These are phyloP conservation scores for Rhodosporidiobolus odoratus DNA, from an alignment of 768 basidiomycete genomes.

Conservation along the genomic window DNA sequence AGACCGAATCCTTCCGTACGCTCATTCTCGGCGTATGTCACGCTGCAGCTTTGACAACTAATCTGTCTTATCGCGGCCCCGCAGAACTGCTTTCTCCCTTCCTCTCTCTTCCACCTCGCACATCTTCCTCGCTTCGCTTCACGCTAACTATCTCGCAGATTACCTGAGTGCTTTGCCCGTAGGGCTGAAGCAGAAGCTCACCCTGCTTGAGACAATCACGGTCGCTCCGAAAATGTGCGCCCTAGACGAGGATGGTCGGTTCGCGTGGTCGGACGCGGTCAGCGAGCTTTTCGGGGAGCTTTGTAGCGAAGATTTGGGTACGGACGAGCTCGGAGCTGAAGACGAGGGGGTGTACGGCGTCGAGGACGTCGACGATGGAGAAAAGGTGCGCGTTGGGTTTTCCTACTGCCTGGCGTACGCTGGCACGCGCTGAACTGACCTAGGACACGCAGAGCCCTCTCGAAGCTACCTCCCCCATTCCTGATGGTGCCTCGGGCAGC, in stretches of 20 bases:
- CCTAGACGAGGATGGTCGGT: neutral
- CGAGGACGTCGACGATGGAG: no score
- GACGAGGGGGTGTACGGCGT: neutral
- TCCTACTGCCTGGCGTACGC: no score
- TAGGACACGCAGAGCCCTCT: no score
- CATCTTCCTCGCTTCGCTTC: constrained; percentile 15
- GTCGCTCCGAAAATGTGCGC: neutral
- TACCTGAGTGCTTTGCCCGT: constrained; percentile 7
- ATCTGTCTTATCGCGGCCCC: neutral
- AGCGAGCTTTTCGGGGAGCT: constrained; percentile 9
- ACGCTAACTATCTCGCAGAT: neutral
- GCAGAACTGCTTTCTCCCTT: constrained; percentile 12
- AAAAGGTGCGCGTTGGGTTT: neutral
- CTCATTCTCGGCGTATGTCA: neutral
- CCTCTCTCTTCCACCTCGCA: neutral
- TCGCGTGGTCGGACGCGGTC: neutral
- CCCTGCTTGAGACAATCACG: neutral
- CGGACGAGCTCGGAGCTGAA: neutral
- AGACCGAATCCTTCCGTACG: neutral
- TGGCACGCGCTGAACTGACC: no score
- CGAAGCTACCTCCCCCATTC: no score
- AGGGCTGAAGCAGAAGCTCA: neutral
- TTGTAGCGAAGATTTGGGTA: no score
- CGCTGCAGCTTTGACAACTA: neutral
- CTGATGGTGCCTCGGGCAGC: no score